These are phyloP conservation scores for Leccinellum albellum DNA, from an alignment of 768 basidiomycete genomes.

Conservation along the genomic window DNA sequence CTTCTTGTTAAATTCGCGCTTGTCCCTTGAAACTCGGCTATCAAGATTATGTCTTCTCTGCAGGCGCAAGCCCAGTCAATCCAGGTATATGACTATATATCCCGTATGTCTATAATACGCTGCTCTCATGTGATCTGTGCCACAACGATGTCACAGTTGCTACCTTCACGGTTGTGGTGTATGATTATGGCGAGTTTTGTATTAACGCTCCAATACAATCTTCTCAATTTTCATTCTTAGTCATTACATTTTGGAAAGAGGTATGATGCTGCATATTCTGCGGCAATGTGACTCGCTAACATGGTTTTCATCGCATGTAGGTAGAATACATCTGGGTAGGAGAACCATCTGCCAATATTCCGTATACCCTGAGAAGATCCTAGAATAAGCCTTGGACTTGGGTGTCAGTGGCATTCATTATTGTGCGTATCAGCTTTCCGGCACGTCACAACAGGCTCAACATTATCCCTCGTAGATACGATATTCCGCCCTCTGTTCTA, in stretches of 20 bases:
- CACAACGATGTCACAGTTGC: background rate
- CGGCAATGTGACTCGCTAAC: background rate
- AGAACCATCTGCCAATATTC: background rate
- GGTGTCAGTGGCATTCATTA: background rate
- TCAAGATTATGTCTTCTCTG: background rate
- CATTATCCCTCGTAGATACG: background rate
- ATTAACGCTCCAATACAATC: background rate
- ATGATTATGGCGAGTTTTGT: background rate
- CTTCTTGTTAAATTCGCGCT: background rate
- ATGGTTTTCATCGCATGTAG: background rate
- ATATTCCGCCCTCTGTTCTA: background rate
- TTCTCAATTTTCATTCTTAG: background rate
- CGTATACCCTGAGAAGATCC: background rate
- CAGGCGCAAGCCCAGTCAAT: background rate
- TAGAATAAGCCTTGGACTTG: background rate
- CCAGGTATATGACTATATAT: background rate
- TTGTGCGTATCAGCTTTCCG: background rate
- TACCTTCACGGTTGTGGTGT: background rate
- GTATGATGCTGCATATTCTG: background rate
- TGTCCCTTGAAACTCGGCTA: too few relatives aligned
- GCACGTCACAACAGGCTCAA: background rate
- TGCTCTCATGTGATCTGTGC: background rate
- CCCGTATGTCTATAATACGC: background rate
- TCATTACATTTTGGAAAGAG: background rate
- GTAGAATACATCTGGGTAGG: slow-evolving; percentile 9